phyloP scores from a whole-genome alignment of 164 flowering plant genomes.

The Umbilicus rupestris region DNA sequence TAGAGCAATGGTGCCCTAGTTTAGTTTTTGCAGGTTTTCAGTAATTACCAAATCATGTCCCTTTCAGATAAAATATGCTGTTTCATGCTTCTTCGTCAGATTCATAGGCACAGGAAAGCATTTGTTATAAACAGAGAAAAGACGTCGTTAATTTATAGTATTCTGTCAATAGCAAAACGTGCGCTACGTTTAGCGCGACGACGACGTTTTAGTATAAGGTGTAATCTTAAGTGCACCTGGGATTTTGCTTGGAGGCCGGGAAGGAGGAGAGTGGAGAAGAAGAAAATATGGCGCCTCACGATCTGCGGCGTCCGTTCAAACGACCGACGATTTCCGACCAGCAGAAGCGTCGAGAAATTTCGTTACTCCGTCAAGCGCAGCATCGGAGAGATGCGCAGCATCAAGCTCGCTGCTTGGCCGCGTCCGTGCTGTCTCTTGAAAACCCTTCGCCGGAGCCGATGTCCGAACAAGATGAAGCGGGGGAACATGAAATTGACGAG shows the following conservation, averaged over 20 bases:
- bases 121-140: too few relatives aligned
- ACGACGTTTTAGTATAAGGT: too few relatives aligned
- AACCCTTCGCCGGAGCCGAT: slow-evolving; percentile 12
- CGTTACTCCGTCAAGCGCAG: slow-evolving; percentile 69
- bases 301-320: slow-evolving; percentile 76
- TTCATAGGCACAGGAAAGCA: too few relatives aligned
- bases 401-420: slow-evolving; percentile 72
- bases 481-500: slow-evolving; percentile 11
- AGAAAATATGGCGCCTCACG: slow-evolving; percentile 58
- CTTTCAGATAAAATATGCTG: too few relatives aligned
- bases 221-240: too few relatives aligned
- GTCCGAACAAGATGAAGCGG: slow-evolving; percentile 17
- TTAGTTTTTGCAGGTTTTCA: not conserved
- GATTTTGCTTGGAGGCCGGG: not conserved
- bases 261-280: not conserved
- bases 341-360: slow-evolving; percentile 70
- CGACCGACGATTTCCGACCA: slow-evolving; percentile 80
- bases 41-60: too few relatives aligned
- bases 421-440: slow-evolving; percentile 55
- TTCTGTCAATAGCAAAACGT: too few relatives aligned
- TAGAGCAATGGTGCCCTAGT: too few relatives aligned
- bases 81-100: too few relatives aligned
- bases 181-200: too few relatives aligned
- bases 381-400: slow-evolving; percentile 71
- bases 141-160: too few relatives aligned